These are phyloP conservation scores for Gentiana straminea DNA, from an alignment of 257 asterid species.

Conservation along the genomic window DNA sequence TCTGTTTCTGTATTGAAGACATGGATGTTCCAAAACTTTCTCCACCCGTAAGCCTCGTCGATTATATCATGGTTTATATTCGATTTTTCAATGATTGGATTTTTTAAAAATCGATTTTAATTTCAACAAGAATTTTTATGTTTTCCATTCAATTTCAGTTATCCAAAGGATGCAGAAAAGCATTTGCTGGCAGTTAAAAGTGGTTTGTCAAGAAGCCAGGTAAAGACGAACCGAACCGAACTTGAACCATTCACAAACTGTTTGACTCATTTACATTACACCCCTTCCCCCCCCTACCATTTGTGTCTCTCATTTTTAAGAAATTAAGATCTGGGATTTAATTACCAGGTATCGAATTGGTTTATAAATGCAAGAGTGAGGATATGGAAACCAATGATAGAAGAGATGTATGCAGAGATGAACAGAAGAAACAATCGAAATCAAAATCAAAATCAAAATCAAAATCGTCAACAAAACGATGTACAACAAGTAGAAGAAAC, in stretches of 20 bases:
- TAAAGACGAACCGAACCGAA: slow-evolving; percentile 1
- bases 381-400: slow-evolving; percentile 93
- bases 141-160: slow-evolving; percentile 27
- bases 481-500: slow-evolving; percentile 15
- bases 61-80: not conserved
- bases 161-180: slow-evolving; percentile 92
- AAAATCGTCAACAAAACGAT: no score
- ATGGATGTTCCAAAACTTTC: slow-evolving; percentile 97
- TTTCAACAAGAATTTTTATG: no score
- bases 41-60: slow-evolving; percentile 66
- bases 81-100: no score
- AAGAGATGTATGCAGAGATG: slow-evolving; percentile 90
- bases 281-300: no score
- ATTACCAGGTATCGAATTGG: slow-evolving; percentile 73
- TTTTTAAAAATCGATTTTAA: no score
- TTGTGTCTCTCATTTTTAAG: no score
- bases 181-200: slow-evolving; percentile 81
- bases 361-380: slow-evolving; percentile 89
- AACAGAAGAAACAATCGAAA: slow-evolving; percentile 35
- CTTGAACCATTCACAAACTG: no score
- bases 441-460: slow-evolving; percentile 25
- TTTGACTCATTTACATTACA: no score
- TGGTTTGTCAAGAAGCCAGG: slow-evolving; percentile 92
- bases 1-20: slow-evolving; percentile 87
- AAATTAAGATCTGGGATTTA: not conserved